phyloP scores from a whole-genome alignment of 2,329 filamentous ascomycete species.

The Penicillium sp. region DNA sequence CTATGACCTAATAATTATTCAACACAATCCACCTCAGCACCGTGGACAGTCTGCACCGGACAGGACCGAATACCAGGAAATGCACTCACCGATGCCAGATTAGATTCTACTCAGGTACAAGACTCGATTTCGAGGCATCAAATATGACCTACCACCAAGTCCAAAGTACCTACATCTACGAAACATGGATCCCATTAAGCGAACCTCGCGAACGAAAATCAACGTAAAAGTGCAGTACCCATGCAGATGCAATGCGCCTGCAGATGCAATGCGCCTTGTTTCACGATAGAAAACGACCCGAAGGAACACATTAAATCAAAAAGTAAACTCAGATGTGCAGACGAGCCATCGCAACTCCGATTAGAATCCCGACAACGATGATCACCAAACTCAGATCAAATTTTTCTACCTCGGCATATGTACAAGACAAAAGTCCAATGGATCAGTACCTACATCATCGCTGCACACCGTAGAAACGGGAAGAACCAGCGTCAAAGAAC shows the following conservation, averaged over 20 bases:
- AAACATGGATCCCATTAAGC: neutral
- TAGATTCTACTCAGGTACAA: neutral
- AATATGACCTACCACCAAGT: neutral
- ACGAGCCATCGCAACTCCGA: neutral
- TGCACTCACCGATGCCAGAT: neutral
- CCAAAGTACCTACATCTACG: neutral
- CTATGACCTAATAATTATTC: neutral
- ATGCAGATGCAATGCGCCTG: neutral
- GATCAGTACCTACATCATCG: neutral
- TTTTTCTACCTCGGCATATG: no score
- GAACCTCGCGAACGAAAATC: neutral
- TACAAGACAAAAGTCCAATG: no score
- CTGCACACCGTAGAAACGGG: neutral
- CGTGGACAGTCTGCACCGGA: neutral
- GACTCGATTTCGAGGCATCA: neutral
- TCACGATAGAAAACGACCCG: neutral
- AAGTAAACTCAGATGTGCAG: neutral
- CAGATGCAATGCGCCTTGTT: neutral
- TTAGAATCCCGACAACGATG: neutral
- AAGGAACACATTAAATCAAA: neutral
- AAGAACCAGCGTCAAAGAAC: neutral
- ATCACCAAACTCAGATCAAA: no score
- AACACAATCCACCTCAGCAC: neutral
- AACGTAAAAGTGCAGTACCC: neutral
- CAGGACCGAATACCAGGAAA: neutral